phyloP scores from a whole-genome alignment of 495 filamentous ascomycete species.

The Penicillium egyptiacum region DNA sequence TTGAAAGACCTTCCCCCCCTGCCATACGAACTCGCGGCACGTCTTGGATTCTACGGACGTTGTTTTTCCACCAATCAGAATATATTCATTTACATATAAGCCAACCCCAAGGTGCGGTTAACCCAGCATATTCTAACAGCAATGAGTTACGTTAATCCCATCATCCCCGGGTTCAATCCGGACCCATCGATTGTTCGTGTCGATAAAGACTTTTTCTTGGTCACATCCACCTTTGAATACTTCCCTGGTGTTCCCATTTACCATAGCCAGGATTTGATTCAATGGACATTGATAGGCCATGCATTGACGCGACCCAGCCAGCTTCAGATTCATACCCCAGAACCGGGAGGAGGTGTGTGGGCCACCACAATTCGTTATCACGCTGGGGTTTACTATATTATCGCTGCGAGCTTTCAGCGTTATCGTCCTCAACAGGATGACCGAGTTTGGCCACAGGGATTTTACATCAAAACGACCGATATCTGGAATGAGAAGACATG shows the following conservation, averaged over 20 bases:
- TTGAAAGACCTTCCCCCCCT: not conserved
- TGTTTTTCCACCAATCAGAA: slow-evolving; percentile 28
- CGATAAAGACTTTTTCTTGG: slow-evolving; percentile 41
- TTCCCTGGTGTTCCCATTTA: slow-evolving; percentile 51
- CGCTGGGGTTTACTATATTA: slow-evolving; percentile 40
- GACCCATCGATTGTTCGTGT: slow-evolving; percentile 46
- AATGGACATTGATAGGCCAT: slow-evolving; percentile 52
- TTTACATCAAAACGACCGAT: slow-evolving; percentile 47
- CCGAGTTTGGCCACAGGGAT: slow-evolving; percentile 47
- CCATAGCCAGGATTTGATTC: slow-evolving; percentile 45
- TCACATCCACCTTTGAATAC: slow-evolving; percentile 50
- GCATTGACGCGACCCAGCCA: slow-evolving; percentile 60
- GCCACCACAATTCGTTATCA: slow-evolving; percentile 45
- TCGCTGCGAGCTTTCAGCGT: slow-evolving; percentile 42
- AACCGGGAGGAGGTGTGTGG: slow-evolving; percentile 50
- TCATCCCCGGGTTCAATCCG: slow-evolving; percentile 45
- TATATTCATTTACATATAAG: slow-evolving; percentile 13
- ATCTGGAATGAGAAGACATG: slow-evolving; percentile 49
- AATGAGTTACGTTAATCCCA: slow-evolving; percentile 32
- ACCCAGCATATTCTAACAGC: slow-evolving; percentile 10
- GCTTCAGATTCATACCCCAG: slow-evolving; percentile 59
- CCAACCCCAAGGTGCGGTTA: slow-evolving; percentile 12
- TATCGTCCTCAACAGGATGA: slow-evolving; percentile 46
- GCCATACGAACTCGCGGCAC: not conserved
- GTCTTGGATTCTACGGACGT: not conserved